Evolutionary conservation across 148 eudicot species (phyloP).

Genomic region (Talinum fruticosum): DNA sequence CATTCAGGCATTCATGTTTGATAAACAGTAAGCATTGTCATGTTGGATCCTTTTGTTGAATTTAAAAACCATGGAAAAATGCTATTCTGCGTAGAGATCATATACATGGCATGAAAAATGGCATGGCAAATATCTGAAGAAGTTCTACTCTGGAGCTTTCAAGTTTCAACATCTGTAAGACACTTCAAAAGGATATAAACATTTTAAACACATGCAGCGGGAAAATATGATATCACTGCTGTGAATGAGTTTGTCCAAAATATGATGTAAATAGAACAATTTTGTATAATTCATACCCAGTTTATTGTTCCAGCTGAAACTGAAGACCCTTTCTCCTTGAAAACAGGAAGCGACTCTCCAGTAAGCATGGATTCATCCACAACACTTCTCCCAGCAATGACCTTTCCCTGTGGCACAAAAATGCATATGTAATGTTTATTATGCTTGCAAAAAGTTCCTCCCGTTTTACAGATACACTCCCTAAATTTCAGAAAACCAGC

Average conservation of each 20-base stretch:
- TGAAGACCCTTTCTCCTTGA: constrained; percentile 69
- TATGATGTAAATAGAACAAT: not conserved
- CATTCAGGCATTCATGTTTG: not conserved
- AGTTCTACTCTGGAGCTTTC: not conserved
- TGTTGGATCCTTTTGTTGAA: too few species aligned
- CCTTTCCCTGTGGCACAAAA: constrained; percentile 56
- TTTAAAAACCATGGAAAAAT: not conserved
- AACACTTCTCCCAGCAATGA: constrained; percentile 89
- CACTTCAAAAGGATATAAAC: not conserved
- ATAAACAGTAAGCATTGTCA: too few species aligned
- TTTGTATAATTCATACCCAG: constrained; percentile 54
- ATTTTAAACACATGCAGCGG: not conserved
- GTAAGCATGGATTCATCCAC: constrained; percentile 99
- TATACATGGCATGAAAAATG: not conserved
- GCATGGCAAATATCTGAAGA: not conserved
- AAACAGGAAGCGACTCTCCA: constrained; percentile 94
- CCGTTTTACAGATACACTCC: not conserved
- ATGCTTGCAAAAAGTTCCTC: constrained; percentile 7
- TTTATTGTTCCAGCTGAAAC: constrained; percentile 94
- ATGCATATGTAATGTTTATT: constrained; percentile 12
- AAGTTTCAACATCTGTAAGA: not conserved
- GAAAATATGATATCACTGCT: not conserved
- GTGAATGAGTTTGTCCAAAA: too few species aligned
- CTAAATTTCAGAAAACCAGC: constrained; percentile 1
- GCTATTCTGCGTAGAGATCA: not conserved